These are phyloP conservation scores for Boletus coccyginus DNA, from an alignment of 768 basidiomycete species.

Conservation along the genomic window DNA sequence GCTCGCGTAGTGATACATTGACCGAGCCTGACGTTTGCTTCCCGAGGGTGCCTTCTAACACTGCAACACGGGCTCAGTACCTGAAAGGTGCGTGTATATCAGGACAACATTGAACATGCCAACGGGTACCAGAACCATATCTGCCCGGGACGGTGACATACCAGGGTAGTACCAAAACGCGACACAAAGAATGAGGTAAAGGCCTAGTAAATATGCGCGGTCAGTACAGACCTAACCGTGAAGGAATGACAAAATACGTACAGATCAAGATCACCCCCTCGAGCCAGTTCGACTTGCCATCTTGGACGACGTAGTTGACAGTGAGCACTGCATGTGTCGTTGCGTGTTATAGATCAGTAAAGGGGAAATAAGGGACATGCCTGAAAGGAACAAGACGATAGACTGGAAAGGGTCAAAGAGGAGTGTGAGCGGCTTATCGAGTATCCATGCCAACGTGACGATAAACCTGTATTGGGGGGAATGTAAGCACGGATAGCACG, in stretches of 20 bases:
- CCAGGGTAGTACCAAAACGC: slow-evolving; percentile 53
- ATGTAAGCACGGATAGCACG: slow-evolving; percentile 5
- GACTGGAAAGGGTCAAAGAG: slow-evolving; percentile 89
- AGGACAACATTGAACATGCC: neutral
- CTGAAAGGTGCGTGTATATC: slow-evolving; percentile 6
- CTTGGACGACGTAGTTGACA: slow-evolving; percentile 81
- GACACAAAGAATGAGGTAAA: slow-evolving; percentile 56
- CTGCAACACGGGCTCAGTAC: neutral
- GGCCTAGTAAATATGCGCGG: slow-evolving; percentile 30
- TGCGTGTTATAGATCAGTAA: neutral
- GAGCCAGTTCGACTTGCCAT: slow-evolving; percentile 90
- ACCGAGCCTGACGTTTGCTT: neutral
- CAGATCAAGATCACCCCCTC: slow-evolving; percentile 79
- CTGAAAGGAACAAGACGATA: slow-evolving; percentile 16
- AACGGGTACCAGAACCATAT: neutral
- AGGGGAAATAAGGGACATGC: slow-evolving; percentile 16
- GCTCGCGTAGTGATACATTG: neutral
- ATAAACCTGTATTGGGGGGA: slow-evolving; percentile 49
- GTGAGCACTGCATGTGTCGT: slow-evolving; percentile 56
- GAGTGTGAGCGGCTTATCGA: slow-evolving; percentile 73
- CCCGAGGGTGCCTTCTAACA: neutral
- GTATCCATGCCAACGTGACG: slow-evolving; percentile 75
- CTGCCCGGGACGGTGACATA: slow-evolving; percentile 14
- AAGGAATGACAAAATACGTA: slow-evolving; percentile 18
- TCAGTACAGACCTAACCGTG: neutral